These are phyloP conservation scores for Pontederia crassipes DNA, from an alignment of 176 grass and related monocot species.

Conservation along the genomic window DNA sequence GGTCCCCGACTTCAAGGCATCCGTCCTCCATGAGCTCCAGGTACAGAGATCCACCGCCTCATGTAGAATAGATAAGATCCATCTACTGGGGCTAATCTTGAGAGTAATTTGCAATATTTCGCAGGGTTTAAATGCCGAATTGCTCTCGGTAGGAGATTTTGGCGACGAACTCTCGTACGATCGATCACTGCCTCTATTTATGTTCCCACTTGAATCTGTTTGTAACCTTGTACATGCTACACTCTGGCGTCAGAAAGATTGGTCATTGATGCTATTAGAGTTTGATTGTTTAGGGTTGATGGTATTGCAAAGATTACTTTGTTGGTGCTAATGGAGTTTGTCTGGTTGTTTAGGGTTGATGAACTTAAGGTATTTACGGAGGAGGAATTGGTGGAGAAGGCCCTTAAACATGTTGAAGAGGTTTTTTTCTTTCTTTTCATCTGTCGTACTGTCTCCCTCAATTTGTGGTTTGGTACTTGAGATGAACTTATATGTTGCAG, in stretches of 20 bases:
- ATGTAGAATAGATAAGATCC: neutral
- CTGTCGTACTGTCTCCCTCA: neutral
- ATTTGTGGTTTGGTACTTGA: neutral
- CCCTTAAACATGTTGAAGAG: conserved; percentile 57
- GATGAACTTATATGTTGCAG: neutral
- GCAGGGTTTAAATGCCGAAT: conserved; percentile 50
- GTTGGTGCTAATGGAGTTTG: neutral
- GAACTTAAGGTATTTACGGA: conserved; percentile 67
- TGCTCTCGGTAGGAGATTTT: conserved; percentile 33
- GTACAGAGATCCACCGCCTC: conserved; percentile 14
- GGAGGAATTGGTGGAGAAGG: conserved; percentile 64
- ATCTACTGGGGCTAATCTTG: neutral
- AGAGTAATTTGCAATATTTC: neutral
- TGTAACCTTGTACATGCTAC: too few relatives aligned
- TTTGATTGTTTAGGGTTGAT: too few relatives aligned
- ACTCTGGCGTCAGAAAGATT: too few relatives aligned
- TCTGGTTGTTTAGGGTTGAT: conserved; percentile 38
- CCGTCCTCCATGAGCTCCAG: conserved; percentile 51
- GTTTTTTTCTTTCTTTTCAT: conserved; percentile 18
- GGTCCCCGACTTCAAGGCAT: conserved; percentile 49
- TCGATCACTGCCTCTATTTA: too few relatives aligned
- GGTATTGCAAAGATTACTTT: neutral
- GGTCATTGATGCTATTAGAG: neutral
- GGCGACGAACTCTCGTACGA: conserved; percentile 63
- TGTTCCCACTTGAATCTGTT: too few relatives aligned